Conservation (phyloP, 176 grass and related monocot genomes). For the Tillandsia leiboldiana region DNA sequence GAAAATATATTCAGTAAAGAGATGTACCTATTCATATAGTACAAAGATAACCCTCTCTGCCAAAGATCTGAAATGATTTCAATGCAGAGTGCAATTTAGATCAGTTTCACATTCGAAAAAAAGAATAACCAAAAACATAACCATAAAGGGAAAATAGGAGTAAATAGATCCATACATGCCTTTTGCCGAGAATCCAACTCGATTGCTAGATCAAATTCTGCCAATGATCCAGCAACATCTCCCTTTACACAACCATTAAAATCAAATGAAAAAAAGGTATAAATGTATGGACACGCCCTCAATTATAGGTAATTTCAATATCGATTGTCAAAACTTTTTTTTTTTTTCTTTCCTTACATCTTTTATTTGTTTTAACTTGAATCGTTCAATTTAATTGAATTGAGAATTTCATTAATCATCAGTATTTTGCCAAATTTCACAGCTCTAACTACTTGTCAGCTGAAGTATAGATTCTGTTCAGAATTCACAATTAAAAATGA, state of each 20-base stretch:
- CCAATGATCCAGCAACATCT: slow-evolving; percentile 56
- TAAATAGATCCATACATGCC: slow-evolving; percentile 39
- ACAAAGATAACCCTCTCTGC: slow-evolving; percentile 76
- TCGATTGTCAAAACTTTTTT: too few species aligned
- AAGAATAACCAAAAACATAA: neutral
- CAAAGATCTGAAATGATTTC: slow-evolving; percentile 55
- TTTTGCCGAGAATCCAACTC: slow-evolving; percentile 67
- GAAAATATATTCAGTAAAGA: neutral
- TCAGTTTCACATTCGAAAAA: slow-evolving; percentile 9
- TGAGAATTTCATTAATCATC: too few species aligned
- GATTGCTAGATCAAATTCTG: slow-evolving; percentile 60
- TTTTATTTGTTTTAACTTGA: too few species aligned
- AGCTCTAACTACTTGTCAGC: neutral
- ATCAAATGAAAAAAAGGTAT: neutral
- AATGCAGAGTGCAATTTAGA: neutral
- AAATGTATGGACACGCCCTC: neutral
- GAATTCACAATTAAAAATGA: too few species aligned
- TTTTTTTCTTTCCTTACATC: too few species aligned
- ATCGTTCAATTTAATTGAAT: too few species aligned
- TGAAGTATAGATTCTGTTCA: too few species aligned
- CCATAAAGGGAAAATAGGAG: neutral
- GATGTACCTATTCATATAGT: slow-evolving; percentile 62
- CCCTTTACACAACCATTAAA: slow-evolving; percentile 23
- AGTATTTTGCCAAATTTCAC: neutral
- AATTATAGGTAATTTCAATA: too few species aligned